Base-by-base conservation (phyloP, 2,329 filamentous ascomycete genomes). In the Xylaria sp. region DNA sequence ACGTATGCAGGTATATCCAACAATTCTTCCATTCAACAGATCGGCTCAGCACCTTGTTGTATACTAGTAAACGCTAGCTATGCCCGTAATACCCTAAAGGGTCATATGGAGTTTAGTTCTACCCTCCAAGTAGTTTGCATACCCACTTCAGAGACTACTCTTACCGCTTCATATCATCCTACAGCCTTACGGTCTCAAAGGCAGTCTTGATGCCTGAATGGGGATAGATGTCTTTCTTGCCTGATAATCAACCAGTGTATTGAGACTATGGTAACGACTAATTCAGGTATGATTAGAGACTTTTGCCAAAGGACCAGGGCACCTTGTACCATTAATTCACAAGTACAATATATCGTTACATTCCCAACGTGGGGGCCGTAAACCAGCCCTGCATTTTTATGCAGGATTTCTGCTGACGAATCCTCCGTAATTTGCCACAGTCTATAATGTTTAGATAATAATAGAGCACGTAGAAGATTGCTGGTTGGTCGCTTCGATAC, bases 371-470 rank as follows among this genome's bases (percentile, higher is more conserved):
- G 31, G 29, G 17, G 49, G 49, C 29, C 4, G n/a, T 9, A 50
- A 36, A 36, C n/a, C 29, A 11, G 5, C n/a, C 31, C 29, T 9
- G 15, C 25, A 15, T 29, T 49, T 2, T 17, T 5, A 53, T 53
- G 49, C 22, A 53, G 49, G 49, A 36, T n/a, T 53, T 53, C 10
- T 36, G 29, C 49, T 53, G 29, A 36, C 29, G n/a, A 53, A 53
- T 36, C 29, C 29, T 22, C n/a, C 31, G 29, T 11, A 36, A 53
- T 36, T 45, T 25, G 20, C 20, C 3, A 45, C 9, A 22, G n/a
- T 10, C 9, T 5, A 53, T 53, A 9, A 13, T 53, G 20, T 15
- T 33, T 33, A 20, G 29, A 13, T 1, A 20, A 36, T 20, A 20
- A 36, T 53, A 33, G 0, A 36, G n/a, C n/a, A 36, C 7, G 33